Evolutionary conservation across 2,329 filamentous ascomycete genomes (phyloP).

Genomic region (Clonostachys sp.): DNA sequence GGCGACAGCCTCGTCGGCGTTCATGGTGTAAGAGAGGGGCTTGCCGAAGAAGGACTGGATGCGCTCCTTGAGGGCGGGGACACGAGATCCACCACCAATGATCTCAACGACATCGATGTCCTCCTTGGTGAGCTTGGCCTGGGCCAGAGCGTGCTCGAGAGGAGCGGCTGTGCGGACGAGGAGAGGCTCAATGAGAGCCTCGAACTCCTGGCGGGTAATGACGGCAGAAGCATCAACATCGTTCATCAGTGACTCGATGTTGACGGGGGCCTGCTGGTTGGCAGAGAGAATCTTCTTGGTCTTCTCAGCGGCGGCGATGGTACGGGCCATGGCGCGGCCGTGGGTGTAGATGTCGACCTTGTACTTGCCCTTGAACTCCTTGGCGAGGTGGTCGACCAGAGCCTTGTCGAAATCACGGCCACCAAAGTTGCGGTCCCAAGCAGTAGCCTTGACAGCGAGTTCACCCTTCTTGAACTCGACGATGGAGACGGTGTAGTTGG

Average conservation of each 20-base stretch:
- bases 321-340: slow-evolving; percentile 83
- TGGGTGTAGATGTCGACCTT: slow-evolving; percentile 94
- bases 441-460: slow-evolving; percentile 85
- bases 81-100: slow-evolving; percentile 90
- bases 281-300: slow-evolving; percentile 97
- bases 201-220: slow-evolving; percentile 91
- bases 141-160: slow-evolving; percentile 87
- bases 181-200: slow-evolving; percentile 83
- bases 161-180: slow-evolving; percentile 68
- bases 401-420: slow-evolving; percentile 96
- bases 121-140: slow-evolving; percentile 84
- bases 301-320: slow-evolving; percentile 88
- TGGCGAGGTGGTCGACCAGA: slow-evolving; percentile 87
- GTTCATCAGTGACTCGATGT: slow-evolving; percentile 98
- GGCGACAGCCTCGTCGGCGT: slow-evolving; percentile 96
- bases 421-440: slow-evolving; percentile 94
- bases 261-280: slow-evolving; percentile 87
- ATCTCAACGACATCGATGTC: slow-evolving; percentile 94
- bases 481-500: slow-evolving; percentile 89
- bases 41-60: slow-evolving; percentile 93
- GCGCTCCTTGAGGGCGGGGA: slow-evolving; percentile 85
- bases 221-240: slow-evolving; percentile 86
- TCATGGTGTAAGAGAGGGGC: slow-evolving; percentile 88
- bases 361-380: slow-evolving; percentile 96
- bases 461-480: slow-evolving; percentile 98